phyloP scores from a whole-genome alignment of 345 rosid species.

The Melastoma malabathricum region DNA sequence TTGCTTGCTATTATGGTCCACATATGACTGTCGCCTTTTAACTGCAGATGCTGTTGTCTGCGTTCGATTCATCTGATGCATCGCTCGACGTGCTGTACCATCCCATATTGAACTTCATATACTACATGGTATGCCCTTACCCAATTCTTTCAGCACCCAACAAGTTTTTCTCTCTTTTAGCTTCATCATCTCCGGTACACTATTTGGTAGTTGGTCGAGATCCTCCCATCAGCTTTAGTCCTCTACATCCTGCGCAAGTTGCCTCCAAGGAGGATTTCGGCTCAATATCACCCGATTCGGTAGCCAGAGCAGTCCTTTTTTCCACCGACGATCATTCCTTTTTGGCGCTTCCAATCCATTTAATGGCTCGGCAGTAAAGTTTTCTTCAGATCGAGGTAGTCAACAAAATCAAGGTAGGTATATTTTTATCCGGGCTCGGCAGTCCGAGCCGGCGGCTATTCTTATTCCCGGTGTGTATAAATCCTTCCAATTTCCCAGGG shows the following conservation, averaged over 20 bases:
- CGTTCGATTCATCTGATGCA: slow-evolving; percentile 46
- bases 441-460: no score
- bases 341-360: no score
- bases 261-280: slow-evolving; percentile 76
- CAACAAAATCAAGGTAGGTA: no score
- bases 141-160: background rate
- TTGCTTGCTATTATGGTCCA: background rate
- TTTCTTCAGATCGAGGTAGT: no score
- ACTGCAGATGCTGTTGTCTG: slow-evolving; percentile 70
- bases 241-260: slow-evolving; percentile 85
- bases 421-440: no score
- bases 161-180: background rate
- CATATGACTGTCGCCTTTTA: background rate
- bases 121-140: slow-evolving; percentile 52
- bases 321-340: no score
- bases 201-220: slow-evolving; percentile 63
- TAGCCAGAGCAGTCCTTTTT: no score
- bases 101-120: slow-evolving; percentile 83
- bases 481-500: no score
- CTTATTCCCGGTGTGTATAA: no score
- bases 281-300: slow-evolving; percentile 74
- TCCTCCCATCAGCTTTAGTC: slow-evolving; percentile 71
- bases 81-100: slow-evolving; percentile 86
- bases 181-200: background rate
- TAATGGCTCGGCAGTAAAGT: no score